Base-by-base conservation (phyloP, 1,284 basidiomycete genomes). In the Irpex lacteus region DNA sequence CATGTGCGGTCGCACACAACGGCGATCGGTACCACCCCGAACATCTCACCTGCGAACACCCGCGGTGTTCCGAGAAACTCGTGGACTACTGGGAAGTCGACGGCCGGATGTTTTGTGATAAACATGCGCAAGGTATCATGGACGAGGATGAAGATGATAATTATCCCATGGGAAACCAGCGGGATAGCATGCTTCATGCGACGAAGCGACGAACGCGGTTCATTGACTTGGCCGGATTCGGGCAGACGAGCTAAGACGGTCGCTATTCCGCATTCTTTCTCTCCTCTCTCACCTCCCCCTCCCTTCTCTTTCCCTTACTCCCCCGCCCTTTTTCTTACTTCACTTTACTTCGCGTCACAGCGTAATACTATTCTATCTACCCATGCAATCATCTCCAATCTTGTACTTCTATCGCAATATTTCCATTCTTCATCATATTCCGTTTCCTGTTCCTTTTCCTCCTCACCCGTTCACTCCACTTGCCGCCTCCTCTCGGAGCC, bases 41-140 rank as follows among this genome's bases (percentile, higher is more conserved):
- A 64, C 93, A 95, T 72, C 82, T 96, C 70, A 77, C 85, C 15
- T 92, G 90, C 74, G 89, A 91, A 75, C 82, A 75, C 65, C 83
- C 72, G 59, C 69, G 76, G 18, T 93, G 91, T 75, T 76, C 75
- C 53, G 84, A 86, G 73, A 76, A 77, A 67, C 76, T 93, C 63
- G 82, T 82, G 68, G 94, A 95, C 72, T 96, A 96, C 72, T 96
- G 91, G 86, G 94, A 95, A 73, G 82, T 94, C 11, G 91, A 90
- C 60, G 90, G 91, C 7, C 79, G 84, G 72, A 91, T 94, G 85
- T 78, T 91, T 62, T 96, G 94, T 73, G 92, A 95, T 76, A 77
- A 81, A 60, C 94, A 96, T 75, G 89, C 83, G 56, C 69, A 71
- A 15, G 61, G 65, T 13, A 49, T 52, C 13, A 65, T 75, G 73